phyloP scores from a whole-genome alignment of 805 yeast genomes.

The Yarrowia porcina region DNA sequence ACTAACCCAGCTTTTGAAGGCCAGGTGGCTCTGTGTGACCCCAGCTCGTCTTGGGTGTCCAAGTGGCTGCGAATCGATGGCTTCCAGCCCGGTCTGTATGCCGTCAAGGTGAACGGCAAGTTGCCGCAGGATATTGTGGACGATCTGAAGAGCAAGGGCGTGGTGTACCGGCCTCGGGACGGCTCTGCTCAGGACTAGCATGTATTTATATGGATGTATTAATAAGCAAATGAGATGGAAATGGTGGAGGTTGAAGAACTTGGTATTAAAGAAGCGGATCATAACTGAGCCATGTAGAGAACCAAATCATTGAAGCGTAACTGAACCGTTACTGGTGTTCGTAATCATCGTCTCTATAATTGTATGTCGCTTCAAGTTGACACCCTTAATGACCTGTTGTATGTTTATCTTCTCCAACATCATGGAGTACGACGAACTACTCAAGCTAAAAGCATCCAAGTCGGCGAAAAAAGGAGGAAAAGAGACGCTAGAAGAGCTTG shows the following conservation, averaged over 20 bases:
- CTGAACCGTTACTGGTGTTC: too few species aligned
- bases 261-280: too few species aligned
- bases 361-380: too few species aligned
- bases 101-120: slow-evolving; percentile 88
- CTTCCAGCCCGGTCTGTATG: slow-evolving; percentile 81
- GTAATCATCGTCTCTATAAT: too few species aligned
- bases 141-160: slow-evolving; percentile 68
- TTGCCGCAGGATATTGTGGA: slow-evolving; percentile 81
- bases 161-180: slow-evolving; percentile 89
- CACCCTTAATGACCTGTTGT: too few species aligned
- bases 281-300: too few species aligned
- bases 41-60: slow-evolving; percentile 84
- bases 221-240: neutral
- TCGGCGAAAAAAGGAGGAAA: slow-evolving; percentile 10
- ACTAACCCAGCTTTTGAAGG: slow-evolving; percentile 69
- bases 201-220: slow-evolving; percentile 12
- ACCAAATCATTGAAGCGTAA: too few species aligned
- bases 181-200: slow-evolving; percentile 52
- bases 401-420: too few species aligned
- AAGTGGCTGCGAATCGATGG: slow-evolving; percentile 91
- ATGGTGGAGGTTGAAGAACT: too few species aligned
- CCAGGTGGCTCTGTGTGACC: slow-evolving; percentile 81
- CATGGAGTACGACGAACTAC: neutral
- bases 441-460: neutral
- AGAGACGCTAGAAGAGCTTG: slow-evolving; percentile 14